These are phyloP conservation scores for Bathelium albidoporum DNA, from an alignment of 495 filamentous ascomycete genomes.

Conservation along the genomic window DNA sequence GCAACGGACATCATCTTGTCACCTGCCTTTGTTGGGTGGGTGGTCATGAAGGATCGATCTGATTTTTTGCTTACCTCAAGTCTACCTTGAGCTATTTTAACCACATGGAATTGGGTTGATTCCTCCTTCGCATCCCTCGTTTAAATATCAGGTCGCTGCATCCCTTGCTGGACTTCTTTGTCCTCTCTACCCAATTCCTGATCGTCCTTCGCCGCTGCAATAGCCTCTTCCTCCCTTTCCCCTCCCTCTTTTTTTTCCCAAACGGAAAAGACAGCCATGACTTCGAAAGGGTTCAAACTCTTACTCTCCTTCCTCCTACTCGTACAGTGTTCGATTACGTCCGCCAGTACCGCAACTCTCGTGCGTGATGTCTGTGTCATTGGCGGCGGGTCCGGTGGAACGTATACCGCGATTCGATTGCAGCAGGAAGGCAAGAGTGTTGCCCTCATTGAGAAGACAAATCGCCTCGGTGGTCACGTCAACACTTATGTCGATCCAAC, in stretches of 20 bases:
- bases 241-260: neutral
- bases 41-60: too few relatives aligned
- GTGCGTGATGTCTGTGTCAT: conserved; percentile 37
- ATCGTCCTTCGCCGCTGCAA: too few relatives aligned
- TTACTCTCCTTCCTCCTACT: neutral
- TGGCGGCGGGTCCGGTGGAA: conserved; percentile 41
- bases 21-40: too few relatives aligned
- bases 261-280: neutral
- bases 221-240: too few relatives aligned
- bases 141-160: too few relatives aligned
- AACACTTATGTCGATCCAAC: conserved; percentile 37
- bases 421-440: conserved; percentile 34
- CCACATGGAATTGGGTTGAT: too few relatives aligned
- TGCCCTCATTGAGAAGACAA: conserved; percentile 35
- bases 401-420: conserved; percentile 39
- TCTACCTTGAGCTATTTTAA: too few relatives aligned
- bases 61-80: too few relatives aligned
- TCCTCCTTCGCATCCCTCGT: too few relatives aligned
- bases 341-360: conserved; percentile 3
- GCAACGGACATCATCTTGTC: too few relatives aligned
- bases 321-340: neutral
- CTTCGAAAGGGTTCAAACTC: neutral
- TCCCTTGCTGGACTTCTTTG: too few relatives aligned
- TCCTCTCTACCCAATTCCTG: too few relatives aligned
- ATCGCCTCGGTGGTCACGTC: conserved; percentile 36